These are phyloP conservation scores for Eucommia ulmoides DNA, from an alignment of 257 asterid species.

Conservation along the genomic window DNA sequence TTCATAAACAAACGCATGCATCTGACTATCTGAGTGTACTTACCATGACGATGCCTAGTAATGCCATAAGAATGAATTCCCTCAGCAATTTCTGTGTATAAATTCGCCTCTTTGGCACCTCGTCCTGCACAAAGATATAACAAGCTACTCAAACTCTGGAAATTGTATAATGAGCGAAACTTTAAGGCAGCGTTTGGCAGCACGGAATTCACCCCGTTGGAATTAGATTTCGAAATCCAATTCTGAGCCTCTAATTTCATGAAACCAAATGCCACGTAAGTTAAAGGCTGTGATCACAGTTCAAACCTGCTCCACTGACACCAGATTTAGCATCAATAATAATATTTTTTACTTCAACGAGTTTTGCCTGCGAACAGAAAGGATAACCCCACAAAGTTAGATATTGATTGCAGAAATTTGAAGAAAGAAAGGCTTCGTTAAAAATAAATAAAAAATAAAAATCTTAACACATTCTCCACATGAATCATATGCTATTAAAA, in stretches of 20 bases:
- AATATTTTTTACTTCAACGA: constrained; percentile 61
- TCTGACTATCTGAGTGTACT: constrained; percentile 9
- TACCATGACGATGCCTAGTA: constrained; percentile 90
- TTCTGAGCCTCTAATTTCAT: no score
- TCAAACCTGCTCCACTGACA: constrained; percentile 95
- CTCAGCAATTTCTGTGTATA: constrained; percentile 93
- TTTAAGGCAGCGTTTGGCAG: no score
- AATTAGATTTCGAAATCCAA: no score
- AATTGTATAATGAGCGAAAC: no score
- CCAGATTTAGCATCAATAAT: constrained; percentile 94
- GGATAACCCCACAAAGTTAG: background rate
- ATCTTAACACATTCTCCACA: no score
- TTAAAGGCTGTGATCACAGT: constrained; percentile 7
- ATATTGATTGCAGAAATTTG: background rate
- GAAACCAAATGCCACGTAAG: no score
- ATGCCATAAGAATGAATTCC: constrained; percentile 89
- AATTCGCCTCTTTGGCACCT: constrained; percentile 90
- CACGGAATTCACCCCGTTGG: no score
- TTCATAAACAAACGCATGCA: no score
- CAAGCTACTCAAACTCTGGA: constrained; percentile 7
- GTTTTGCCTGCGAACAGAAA: constrained; percentile 55
- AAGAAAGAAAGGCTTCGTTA: background rate
- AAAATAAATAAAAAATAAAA: no score
- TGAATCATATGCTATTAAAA: no score
- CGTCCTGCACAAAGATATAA: constrained; percentile 49